Conservation (phyloP, 345 rosid genomes). For the Cochlearia excelsa region DNA sequence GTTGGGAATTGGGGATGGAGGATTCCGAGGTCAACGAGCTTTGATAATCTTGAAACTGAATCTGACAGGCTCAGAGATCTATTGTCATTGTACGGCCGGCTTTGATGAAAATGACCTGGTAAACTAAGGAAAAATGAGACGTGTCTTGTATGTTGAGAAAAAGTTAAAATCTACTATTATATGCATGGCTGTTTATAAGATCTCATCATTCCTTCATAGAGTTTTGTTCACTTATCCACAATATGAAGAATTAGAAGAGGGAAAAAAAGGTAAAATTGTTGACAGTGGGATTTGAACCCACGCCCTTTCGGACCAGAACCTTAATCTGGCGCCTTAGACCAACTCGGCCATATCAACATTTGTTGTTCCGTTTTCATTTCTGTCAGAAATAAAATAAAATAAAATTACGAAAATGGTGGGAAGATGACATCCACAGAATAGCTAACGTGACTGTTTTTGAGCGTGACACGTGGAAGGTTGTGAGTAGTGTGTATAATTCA, state of each 20-base stretch:
- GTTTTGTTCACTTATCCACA: background rate
- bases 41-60: constrained; percentile 56
- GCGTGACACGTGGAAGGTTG: background rate
- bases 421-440: background rate
- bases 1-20: constrained; percentile 95
- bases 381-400: no score
- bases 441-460: background rate
- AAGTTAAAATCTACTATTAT: no score
- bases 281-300: constrained; percentile 98
- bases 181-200: background rate
- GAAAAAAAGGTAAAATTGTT: constrained; percentile 31
- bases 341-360: constrained; percentile 91
- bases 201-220: background rate
- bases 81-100: constrained; percentile 61
- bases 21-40: constrained; percentile 61
- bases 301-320: constrained; percentile 99
- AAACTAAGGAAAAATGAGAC: no score
- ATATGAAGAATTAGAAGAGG: background rate
- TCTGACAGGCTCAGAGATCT: constrained; percentile 50
- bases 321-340: constrained; percentile 99
- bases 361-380: no score
- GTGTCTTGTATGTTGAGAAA: no score
- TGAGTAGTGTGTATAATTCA: constrained; percentile 1
- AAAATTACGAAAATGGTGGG: constrained; percentile 4
- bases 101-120: constrained; percentile 24